phyloP scores from a whole-genome alignment of 2,329 filamentous ascomycete genomes.

The Xylogone sp. region DNA sequence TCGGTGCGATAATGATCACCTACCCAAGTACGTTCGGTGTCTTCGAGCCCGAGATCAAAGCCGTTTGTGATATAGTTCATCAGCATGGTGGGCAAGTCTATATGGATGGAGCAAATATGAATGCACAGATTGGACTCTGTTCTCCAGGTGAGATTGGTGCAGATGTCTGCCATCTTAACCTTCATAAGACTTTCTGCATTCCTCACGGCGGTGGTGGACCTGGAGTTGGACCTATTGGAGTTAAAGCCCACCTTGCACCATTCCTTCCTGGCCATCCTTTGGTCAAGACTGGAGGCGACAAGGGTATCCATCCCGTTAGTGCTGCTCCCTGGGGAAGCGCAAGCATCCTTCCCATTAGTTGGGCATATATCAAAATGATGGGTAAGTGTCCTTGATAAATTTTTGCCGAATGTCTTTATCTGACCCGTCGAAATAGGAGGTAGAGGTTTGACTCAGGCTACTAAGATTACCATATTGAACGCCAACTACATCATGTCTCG shows the following conservation, averaged over 20 bases:
- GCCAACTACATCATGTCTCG: conserved; percentile 94
- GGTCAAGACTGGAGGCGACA: conserved; percentile 49
- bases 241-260: conserved; percentile 73
- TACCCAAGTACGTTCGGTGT: conserved; percentile 95
- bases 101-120: conserved; percentile 99
- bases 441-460: conserved; percentile 80
- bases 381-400: conserved; percentile 41
- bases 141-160: conserved; percentile 93
- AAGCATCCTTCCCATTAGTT: conserved; percentile 89
- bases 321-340: conserved; percentile 85
- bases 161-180: conserved; percentile 93
- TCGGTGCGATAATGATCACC: conserved; percentile 94
- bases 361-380: conserved; percentile 96
- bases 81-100: conserved; percentile 88
- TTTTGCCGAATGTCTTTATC: conserved; percentile 5
- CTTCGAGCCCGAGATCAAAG: conserved; percentile 85
- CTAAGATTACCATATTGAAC: conserved; percentile 89
- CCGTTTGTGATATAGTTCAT: conserved; percentile 82
- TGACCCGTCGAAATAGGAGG: conserved; percentile 36
- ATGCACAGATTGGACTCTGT: conserved; percentile 93
- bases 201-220: conserved; percentile 93
- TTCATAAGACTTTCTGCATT: conserved; percentile 99
- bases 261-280: conserved; percentile 70
- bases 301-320: conserved; percentile 68
- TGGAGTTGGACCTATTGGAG: conserved; percentile 90